Percentiles rank a stretch among this genome's conserved stretches.
Evolutionary conservation across 805 yeast genomes (phyloP).

Genomic region (Starmera caribaea): DNA sequence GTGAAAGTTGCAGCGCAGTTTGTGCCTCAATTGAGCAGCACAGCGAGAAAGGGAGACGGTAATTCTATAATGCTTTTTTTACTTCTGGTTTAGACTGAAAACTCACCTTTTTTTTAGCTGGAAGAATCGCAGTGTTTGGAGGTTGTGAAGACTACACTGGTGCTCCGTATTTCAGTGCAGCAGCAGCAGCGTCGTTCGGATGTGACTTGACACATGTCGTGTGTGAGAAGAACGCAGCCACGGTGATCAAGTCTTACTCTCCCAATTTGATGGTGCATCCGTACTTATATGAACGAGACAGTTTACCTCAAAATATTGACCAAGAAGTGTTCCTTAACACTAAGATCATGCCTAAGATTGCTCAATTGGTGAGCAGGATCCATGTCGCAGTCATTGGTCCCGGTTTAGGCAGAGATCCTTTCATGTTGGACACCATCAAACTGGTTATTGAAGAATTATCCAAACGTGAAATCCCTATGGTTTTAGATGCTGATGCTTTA

Average conservation of each 20-base stretch:
- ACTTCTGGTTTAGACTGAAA: no score
- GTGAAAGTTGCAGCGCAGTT: no score
- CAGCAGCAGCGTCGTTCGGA: constrained; percentile 77
- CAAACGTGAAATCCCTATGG: constrained; percentile 52
- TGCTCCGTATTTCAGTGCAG: constrained; percentile 88
- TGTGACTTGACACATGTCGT: constrained; percentile 83
- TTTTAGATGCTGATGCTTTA: constrained; percentile 87
- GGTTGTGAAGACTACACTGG: constrained; percentile 97
- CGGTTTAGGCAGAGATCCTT: constrained; percentile 78
- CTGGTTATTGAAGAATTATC: constrained; percentile 45
- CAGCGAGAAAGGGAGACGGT: no score
- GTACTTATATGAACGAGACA: constrained; percentile 44
- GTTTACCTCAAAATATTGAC: constrained; percentile 10
- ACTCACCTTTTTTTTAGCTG: constrained; percentile 38
- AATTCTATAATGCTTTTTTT: neutral
- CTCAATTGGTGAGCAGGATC: constrained; percentile 46
- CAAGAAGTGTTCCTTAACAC: constrained; percentile 24
- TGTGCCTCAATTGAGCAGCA: no score
- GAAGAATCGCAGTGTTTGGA: constrained; percentile 79
- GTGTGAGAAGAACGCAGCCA: constrained; percentile 74
- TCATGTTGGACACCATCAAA: constrained; percentile 54
- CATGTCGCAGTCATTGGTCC: constrained; percentile 89
- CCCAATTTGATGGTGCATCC: constrained; percentile 98
- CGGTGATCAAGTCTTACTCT: constrained; percentile 75
- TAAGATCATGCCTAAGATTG: constrained; percentile 47